These are phyloP conservation scores for Nicotiana tomentosiformis DNA, from an alignment of 257 asterid genomes.

Conservation along the genomic window DNA sequence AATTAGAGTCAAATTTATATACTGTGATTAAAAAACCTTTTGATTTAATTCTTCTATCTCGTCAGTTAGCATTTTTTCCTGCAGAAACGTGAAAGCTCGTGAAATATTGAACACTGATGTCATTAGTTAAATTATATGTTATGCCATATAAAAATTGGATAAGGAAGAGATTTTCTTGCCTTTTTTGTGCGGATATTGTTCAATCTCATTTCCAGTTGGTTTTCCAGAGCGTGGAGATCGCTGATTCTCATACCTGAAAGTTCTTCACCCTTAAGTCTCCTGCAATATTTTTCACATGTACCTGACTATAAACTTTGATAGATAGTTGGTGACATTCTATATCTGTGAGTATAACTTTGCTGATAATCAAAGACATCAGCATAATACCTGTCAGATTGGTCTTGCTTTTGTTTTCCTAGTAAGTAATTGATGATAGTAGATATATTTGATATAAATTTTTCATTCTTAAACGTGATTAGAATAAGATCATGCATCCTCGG, in stretches of 20 bases:
- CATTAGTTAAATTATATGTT: not conserved
- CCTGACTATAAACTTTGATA: not conserved
- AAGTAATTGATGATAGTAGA: too few relatives aligned
- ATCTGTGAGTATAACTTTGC: not conserved
- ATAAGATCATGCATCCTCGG: too few relatives aligned
- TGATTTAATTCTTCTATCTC: slow-evolving; percentile 50
- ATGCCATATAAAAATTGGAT: not conserved
- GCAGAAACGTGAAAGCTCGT: slow-evolving; percentile 11
- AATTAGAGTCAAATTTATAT: not conserved
- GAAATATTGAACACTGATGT: not conserved
- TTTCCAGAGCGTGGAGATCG: slow-evolving; percentile 57
- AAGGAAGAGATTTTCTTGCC: slow-evolving; percentile 23
- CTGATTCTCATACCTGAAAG: slow-evolving; percentile 43
- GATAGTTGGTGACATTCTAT: not conserved
- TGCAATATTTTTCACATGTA: slow-evolving; percentile 17
- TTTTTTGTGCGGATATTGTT: slow-evolving; percentile 49
- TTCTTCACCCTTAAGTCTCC: slow-evolving; percentile 65
- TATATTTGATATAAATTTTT: too few relatives aligned
- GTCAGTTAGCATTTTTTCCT: slow-evolving; percentile 48
- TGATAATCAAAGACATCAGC: not conserved
- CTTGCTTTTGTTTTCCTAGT: too few relatives aligned
- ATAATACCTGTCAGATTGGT: not conserved
- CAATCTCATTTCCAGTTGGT: slow-evolving; percentile 52
- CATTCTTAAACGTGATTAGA: too few relatives aligned
- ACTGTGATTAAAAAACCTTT: slow-evolving; percentile 34